A percentile compares a stretch with the other conserved stretches of the same genome.
Conservation (phyloP, 192 early-diverging fungal genomes). For the Spizellomyces punctatus region DNA sequence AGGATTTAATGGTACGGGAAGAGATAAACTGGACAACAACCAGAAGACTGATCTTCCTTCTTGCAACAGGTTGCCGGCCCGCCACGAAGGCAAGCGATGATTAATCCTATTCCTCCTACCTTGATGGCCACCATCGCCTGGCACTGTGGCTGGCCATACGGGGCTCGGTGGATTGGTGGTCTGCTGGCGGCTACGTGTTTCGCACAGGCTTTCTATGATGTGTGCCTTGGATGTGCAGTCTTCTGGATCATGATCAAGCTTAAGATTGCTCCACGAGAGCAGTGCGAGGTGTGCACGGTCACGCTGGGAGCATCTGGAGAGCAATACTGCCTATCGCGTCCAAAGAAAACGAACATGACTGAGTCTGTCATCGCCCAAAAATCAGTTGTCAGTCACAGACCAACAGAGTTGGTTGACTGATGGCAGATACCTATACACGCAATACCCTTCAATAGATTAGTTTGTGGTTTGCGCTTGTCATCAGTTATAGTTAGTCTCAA, state of each 20-base stretch:
- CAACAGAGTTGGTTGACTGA: too few species aligned
- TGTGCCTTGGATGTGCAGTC: not conserved
- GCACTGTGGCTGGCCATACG: not conserved
- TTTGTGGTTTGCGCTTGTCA: too few species aligned
- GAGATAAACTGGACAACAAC: too few species aligned
- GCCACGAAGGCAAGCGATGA: not conserved
- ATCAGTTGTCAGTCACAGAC: too few species aligned
- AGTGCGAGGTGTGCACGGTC: not conserved
- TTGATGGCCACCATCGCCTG: not conserved
- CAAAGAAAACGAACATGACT: too few species aligned
- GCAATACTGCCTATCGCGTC: not conserved
- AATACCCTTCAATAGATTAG: too few species aligned
- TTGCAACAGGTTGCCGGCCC: not conserved
- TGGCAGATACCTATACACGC: too few species aligned
- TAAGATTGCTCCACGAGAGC: not conserved
- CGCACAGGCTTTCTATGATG: conserved; percentile 5
- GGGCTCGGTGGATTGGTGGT: not conserved
- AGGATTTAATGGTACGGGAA: too few species aligned
- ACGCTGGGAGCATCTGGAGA: not conserved
- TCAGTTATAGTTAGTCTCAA: too few species aligned
- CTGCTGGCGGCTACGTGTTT: not conserved
- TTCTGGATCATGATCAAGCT: not conserved
- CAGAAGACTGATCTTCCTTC: not conserved
- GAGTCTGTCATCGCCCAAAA: too few species aligned
- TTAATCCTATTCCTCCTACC: not conserved